A percentile compares a stretch with the other conserved stretches of the same genome.
These are phyloP conservation scores for Rhizopus sp. DNA, from an alignment of 371 early-diverging fungal genomes.

Conservation along the genomic window DNA sequence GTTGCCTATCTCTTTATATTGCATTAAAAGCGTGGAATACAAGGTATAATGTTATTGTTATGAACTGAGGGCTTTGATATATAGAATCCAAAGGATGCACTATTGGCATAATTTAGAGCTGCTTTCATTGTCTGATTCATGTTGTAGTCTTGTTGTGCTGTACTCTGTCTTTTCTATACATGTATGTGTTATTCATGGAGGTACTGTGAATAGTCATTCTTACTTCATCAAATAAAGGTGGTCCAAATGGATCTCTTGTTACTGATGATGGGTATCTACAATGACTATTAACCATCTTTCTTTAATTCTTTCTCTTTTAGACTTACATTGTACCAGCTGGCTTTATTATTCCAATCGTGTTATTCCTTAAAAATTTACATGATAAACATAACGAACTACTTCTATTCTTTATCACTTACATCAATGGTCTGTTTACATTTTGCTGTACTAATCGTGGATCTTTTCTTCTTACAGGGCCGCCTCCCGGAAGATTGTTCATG, in stretches of 20 bases:
- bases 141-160: constrained; percentile 1
- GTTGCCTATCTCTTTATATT: too few species aligned
- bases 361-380: neutral
- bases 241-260: neutral
- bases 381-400: too few species aligned
- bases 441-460: neutral
- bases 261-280: neutral
- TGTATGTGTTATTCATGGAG: neutral
- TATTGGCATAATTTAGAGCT: neutral
- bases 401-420: neutral
- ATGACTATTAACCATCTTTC: too few species aligned
- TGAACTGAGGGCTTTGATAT: constrained; percentile 4
- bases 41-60: constrained; percentile 7
- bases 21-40: constrained; percentile 4
- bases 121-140: constrained; percentile 2
- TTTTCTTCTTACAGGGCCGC: neutral
- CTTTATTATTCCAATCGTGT: too few species aligned
- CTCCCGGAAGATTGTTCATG: neutral
- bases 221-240: neutral
- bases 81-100: constrained; percentile 3
- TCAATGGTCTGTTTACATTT: neutral
- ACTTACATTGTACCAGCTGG: neutral
- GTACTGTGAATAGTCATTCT: neutral
- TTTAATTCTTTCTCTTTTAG: neutral
- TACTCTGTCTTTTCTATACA: neutral